phyloP scores from a whole-genome alignment of 176 grass and related monocot species.

The Thinopyrum elongatum region DNA sequence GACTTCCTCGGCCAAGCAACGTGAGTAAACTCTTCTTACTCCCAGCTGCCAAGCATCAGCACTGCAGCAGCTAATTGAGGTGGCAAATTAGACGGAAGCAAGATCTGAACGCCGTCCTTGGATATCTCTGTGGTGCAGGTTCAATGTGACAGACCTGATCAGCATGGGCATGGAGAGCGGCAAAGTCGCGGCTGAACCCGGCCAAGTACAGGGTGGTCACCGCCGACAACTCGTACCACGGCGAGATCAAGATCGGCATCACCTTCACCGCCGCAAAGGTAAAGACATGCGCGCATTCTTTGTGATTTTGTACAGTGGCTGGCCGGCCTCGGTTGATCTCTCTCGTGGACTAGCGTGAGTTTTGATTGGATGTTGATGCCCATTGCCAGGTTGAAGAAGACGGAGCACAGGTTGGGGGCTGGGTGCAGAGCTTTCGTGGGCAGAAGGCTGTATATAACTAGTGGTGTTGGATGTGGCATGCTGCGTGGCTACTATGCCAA shows the following conservation, averaged over 20 bases:
- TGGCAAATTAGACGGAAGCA: no score
- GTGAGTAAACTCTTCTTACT: conserved; percentile 31
- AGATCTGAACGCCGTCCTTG: not conserved
- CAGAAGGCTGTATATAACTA: not conserved
- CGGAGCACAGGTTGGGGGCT: conserved; percentile 23
- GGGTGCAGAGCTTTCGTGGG: conserved; percentile 22
- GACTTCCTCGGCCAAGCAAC: conserved; percentile 82
- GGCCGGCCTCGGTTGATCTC: not conserved
- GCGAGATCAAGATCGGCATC: conserved; percentile 69
- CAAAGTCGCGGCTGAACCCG: conserved; percentile 31
- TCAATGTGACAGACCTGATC: conserved; percentile 72
- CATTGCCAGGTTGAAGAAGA: conserved; percentile 23
- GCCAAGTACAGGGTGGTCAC: conserved; percentile 73
- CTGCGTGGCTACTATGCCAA: not conserved
- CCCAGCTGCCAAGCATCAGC: not conserved
- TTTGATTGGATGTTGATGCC: not conserved
- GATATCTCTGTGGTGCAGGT: conserved; percentile 28
- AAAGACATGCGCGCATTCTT: not conserved
- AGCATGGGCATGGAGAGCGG: conserved; percentile 64
- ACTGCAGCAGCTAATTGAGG: no score
- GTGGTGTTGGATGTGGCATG: not conserved
- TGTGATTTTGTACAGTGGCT: not conserved
- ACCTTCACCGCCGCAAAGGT: conserved; percentile 64
- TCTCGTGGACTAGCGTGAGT: not conserved
- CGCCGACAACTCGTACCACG: conserved; percentile 52